Evolutionary conservation across 2,329 filamentous ascomycete genomes (phyloP).

Genomic region (Colletotrichum sp.): DNA sequence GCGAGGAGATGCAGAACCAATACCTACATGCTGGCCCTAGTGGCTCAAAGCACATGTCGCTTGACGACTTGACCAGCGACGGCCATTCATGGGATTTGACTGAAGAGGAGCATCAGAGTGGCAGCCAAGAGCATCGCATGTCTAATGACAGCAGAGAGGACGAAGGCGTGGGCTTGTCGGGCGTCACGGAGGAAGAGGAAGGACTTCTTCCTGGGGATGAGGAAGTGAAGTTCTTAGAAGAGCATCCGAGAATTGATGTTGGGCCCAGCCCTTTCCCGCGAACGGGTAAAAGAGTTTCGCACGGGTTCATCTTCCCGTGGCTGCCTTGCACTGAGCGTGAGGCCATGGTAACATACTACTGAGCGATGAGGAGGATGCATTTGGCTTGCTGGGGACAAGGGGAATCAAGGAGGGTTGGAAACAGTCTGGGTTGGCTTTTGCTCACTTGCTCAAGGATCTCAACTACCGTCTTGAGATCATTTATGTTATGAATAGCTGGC

Average conservation of each 20-base stretch:
- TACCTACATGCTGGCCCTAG: not conserved
- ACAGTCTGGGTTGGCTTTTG: not conserved
- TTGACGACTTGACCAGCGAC: not conserved
- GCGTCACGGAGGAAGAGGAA: not conserved
- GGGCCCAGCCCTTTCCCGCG: not conserved
- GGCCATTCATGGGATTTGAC: not conserved
- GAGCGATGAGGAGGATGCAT: not conserved
- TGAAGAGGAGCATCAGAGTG: not conserved
- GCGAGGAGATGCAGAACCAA: not conserved
- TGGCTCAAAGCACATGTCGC: not conserved
- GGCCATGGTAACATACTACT: not conserved
- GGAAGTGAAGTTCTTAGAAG: not conserved
- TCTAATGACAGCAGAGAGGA: not conserved
- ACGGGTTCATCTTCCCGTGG: not conserved
- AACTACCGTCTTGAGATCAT: not conserved
- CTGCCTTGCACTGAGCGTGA: not conserved
- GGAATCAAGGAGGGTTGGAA: not conserved
- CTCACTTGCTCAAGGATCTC: not conserved
- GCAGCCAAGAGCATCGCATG: not conserved
- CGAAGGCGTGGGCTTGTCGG: not conserved
- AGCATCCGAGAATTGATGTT: not conserved
- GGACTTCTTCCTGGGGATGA: not conserved
- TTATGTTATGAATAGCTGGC: not conserved
- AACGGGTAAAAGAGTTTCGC: not conserved
- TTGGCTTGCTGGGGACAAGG: not conserved